These are phyloP conservation scores for Teunomyces funiuensis DNA, from an alignment of 805 yeast species.

Conservation along the genomic window DNA sequence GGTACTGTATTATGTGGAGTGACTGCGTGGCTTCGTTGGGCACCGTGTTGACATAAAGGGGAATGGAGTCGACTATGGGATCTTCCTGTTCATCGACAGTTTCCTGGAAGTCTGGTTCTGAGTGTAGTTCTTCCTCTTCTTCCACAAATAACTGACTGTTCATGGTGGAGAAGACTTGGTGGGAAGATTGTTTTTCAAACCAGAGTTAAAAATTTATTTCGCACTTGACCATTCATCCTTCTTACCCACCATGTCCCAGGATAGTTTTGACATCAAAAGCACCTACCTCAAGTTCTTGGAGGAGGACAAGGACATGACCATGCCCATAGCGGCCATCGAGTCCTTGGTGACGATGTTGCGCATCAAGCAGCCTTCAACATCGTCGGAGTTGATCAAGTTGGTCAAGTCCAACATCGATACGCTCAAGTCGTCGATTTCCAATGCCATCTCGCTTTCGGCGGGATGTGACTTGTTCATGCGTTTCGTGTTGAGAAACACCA, in stretches of 20 bases:
- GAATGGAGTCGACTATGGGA: constrained; percentile 41
- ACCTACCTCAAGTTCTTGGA: constrained; percentile 77
- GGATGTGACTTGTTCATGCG: constrained; percentile 97
- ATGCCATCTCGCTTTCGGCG: constrained; percentile 90
- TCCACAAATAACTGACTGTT: constrained; percentile 19
- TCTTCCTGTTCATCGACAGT: constrained; percentile 24
- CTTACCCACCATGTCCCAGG: constrained; percentile 9
- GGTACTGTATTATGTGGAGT: constrained; percentile 39
- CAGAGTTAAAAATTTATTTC: constrained; percentile 1
- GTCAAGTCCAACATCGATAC: constrained; percentile 74
- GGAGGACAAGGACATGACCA: constrained; percentile 95
- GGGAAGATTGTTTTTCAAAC: not conserved
- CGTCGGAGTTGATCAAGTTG: constrained; percentile 84
- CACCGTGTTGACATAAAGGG: constrained; percentile 29
- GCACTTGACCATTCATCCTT: not conserved
- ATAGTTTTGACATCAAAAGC: constrained; percentile 70
- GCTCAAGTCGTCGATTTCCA: constrained; percentile 76
- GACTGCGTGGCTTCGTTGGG: constrained; percentile 24
- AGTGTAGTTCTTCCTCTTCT: constrained; percentile 22
- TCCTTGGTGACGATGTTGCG: constrained; percentile 80
- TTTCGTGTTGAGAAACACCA: constrained; percentile 85
- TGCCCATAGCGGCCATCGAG: constrained; percentile 99
- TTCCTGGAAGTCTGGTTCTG: constrained; percentile 15
- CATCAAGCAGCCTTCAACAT: constrained; percentile 85
- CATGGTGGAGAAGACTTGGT: constrained; percentile 1